Conservation (phyloP, 2,329 filamentous ascomycete genomes). For the Lecanicillium sp. region DNA sequence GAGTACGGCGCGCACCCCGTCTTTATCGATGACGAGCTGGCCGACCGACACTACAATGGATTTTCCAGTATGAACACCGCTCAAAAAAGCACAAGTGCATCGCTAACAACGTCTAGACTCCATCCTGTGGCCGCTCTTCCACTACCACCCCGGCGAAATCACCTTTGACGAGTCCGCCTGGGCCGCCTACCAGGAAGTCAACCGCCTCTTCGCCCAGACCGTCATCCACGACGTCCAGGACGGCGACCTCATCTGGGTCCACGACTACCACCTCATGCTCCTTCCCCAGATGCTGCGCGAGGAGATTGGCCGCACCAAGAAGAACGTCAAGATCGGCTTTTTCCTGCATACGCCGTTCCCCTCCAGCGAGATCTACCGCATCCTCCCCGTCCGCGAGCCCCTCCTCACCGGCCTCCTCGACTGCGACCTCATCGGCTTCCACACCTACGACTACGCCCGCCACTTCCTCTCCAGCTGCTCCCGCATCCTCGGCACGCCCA, state of each 20-base stretch:
- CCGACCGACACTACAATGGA: conserved; percentile 94
- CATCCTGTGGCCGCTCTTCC: conserved; percentile 97
- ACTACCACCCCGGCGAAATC: conserved; percentile 97
- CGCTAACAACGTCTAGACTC: conserved; percentile 64
- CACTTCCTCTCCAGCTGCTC: conserved; percentile 96
- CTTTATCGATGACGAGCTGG: conserved; percentile 88
- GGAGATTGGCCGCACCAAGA: conserved; percentile 71
- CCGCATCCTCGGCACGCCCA: conserved; percentile 74
- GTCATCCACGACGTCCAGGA: conserved; percentile 85
- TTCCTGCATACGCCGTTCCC: conserved; percentile 97
- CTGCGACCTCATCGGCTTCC: conserved; percentile 94
- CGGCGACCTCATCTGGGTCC: conserved; percentile 94
- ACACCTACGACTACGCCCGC: conserved; percentile 97
- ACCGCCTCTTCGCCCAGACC: conserved; percentile 82
- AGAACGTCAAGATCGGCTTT: conserved; percentile 96
- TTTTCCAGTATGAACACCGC: conserved; percentile 69
- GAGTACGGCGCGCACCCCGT: conserved; percentile 88
- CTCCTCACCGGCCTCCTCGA: conserved; percentile 82
- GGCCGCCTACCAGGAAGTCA: conserved; percentile 89
- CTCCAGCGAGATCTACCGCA: conserved; percentile 93
- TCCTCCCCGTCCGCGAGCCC: conserved; percentile 85
- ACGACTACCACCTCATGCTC: conserved; percentile 98
- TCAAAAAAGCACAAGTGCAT: too few species aligned
- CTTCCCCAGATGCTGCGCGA: conserved; percentile 92
- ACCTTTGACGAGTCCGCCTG: conserved; percentile 95